Evolutionary conservation across 2,329 filamentous ascomycete species (phyloP).

Genomic region (Cladosporium sp.): DNA sequence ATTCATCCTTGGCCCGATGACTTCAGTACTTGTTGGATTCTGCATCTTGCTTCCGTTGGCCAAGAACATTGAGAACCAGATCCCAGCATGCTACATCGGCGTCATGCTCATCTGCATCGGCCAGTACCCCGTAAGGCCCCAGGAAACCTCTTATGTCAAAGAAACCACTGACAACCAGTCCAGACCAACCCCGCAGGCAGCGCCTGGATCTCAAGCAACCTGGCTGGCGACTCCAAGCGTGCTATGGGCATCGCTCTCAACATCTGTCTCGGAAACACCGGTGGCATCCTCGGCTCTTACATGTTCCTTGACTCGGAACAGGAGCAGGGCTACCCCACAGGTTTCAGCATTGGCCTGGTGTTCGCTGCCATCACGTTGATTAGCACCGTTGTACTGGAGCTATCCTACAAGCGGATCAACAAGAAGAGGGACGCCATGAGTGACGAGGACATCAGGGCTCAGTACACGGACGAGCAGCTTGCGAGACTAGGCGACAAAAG

Average conservation of each 20-base stretch:
- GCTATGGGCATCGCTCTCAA: slow-evolving; percentile 36
- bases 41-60: slow-evolving; percentile 17
- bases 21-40: slow-evolving; percentile 17
- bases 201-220: slow-evolving; percentile 27
- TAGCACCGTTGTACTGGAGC: slow-evolving; percentile 23
- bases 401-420: slow-evolving; percentile 30
- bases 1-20: slow-evolving; percentile 43
- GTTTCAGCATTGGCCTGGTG: slow-evolving; percentile 28
- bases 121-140: slow-evolving; percentile 12
- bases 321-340: slow-evolving; percentile 30
- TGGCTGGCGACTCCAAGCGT: slow-evolving; percentile 29
- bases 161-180: too few relatives aligned
- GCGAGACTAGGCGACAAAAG: slow-evolving; percentile 33
- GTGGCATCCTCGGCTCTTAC: slow-evolving; percentile 35
- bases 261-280: slow-evolving; percentile 35
- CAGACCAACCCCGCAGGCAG: slow-evolving; percentile 20
- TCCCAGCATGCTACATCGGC: slow-evolving; percentile 37
- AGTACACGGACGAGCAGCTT: slow-evolving; percentile 31
- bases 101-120: slow-evolving; percentile 23
- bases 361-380: slow-evolving; percentile 15
- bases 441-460: slow-evolving; percentile 28
- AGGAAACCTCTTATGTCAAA: too few relatives aligned
- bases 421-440: slow-evolving; percentile 27
- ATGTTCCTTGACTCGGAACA: slow-evolving; percentile 33
- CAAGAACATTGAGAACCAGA: slow-evolving; percentile 22